Evolutionary conservation across 2,329 filamentous ascomycete species (phyloP).

Genomic region (Pestalotiopsis sp.): DNA sequence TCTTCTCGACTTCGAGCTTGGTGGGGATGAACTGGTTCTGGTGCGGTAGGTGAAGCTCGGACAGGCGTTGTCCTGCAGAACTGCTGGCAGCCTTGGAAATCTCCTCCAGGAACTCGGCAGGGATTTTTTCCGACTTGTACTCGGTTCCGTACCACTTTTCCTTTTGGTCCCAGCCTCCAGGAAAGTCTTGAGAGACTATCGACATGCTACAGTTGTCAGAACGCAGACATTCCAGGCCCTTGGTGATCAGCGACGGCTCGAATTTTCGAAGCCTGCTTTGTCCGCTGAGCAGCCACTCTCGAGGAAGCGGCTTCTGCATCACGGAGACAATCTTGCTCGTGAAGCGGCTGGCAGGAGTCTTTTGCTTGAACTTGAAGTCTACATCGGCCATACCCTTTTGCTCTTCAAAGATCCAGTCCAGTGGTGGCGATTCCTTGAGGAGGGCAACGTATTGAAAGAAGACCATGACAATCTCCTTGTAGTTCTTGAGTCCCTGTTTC

Average conservation of each 20-base stretch:
- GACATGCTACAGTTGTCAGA: conserved; percentile 90
- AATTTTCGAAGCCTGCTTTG: conserved; percentile 78
- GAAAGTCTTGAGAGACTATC: conserved; percentile 80
- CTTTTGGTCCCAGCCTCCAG: conserved; percentile 81
- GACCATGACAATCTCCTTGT: conserved; percentile 79
- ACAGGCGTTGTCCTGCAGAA: conserved; percentile 59
- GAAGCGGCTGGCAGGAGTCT: conserved; percentile 85
- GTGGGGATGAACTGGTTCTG: conserved; percentile 96
- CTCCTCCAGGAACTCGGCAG: conserved; percentile 72
- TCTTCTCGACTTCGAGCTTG: conserved; percentile 92
- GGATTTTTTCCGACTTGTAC: conserved; percentile 81
- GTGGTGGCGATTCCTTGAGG: conserved; percentile 76
- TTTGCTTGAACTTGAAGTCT: conserved; percentile 93
- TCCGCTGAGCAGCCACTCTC: conserved; percentile 86
- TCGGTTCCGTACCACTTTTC: conserved; percentile 99
- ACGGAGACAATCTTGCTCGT: conserved; percentile 81
- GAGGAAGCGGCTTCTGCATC: conserved; percentile 89
- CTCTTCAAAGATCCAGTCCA: conserved; percentile 94
- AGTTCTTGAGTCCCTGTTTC: conserved; percentile 68
- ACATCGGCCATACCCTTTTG: conserved; percentile 89
- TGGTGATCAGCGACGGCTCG: conserved; percentile 73
- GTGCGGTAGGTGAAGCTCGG: conserved; percentile 82
- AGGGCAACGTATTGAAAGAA: conserved; percentile 92
- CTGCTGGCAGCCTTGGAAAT: conserved; percentile 66
- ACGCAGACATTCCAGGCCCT: conserved; percentile 72